Evolutionary conservation across 345 rosid genomes (phyloP).

Genomic region (Laguncularia racemosa): DNA sequence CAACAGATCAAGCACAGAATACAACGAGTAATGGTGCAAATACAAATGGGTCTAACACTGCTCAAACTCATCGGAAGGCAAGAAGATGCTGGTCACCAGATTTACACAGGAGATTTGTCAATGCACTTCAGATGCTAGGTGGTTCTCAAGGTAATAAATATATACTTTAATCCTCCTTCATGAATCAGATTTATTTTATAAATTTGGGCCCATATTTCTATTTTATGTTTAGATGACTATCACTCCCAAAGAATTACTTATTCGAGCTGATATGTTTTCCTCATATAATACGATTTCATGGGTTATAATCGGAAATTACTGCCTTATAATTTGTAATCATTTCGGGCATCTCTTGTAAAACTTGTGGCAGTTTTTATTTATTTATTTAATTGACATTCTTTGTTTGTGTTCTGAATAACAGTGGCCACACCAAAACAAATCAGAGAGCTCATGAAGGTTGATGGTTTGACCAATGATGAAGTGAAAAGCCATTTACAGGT

Average conservation of each 20-base stretch:
- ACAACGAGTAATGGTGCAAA: slow-evolving; percentile 13
- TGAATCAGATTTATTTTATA: background rate
- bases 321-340: too few relatives aligned
- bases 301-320: too few relatives aligned
- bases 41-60: slow-evolving; percentile 2
- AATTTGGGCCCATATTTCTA: background rate
- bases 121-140: slow-evolving; percentile 97
- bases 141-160: slow-evolving; percentile 99
- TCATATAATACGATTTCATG: too few relatives aligned
- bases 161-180: too few relatives aligned
- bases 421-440: slow-evolving; percentile 99
- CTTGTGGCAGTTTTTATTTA: background rate
- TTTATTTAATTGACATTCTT: background rate
- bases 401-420: slow-evolving; percentile 17
- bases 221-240: too few relatives aligned
- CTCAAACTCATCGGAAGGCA: slow-evolving; percentile 77
- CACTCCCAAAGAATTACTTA: too few relatives aligned
- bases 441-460: slow-evolving; percentile 98
- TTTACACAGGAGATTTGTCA: slow-evolving; percentile 88
- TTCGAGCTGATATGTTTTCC: too few relatives aligned
- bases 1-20: slow-evolving; percentile 28
- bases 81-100: slow-evolving; percentile 99
- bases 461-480: slow-evolving; percentile 99
- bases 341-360: too few relatives aligned
- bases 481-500: slow-evolving; percentile 99